Conservation (phyloP, 1,284 basidiomycete species). For the Athelia psychrophila region DNA sequence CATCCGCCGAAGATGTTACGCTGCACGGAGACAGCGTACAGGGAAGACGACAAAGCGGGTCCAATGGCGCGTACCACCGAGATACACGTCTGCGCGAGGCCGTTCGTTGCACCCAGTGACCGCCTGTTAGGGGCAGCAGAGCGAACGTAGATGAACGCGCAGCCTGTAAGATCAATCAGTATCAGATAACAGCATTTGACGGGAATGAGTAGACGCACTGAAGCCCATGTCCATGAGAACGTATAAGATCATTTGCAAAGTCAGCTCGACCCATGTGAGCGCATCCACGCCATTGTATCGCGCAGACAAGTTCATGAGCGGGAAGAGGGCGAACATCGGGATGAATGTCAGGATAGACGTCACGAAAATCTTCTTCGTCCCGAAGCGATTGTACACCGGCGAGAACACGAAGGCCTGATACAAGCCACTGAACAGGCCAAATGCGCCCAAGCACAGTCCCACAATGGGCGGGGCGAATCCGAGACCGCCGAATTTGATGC, state of each 20-base stretch:
- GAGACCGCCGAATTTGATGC: conserved; percentile 24
- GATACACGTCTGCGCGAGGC: conserved; percentile 59
- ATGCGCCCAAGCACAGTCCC: conserved; percentile 19
- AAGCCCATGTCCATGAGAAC: conserved; percentile 1
- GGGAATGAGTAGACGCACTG: too few relatives aligned
- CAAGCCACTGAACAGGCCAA: conserved; percentile 21
- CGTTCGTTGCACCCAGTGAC: conserved; percentile 78
- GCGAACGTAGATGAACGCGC: conserved; percentile 57
- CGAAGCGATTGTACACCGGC: conserved; percentile 17
- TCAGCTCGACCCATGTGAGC: conserved; percentile 25
- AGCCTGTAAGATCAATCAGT: too few relatives aligned
- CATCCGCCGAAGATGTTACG: not conserved
- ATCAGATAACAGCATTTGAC: too few relatives aligned
- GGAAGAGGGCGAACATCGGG: conserved; percentile 22
- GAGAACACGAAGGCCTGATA: conserved; percentile 24
- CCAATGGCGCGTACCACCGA: conserved; percentile 69
- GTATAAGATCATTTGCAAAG: conserved; percentile 16
- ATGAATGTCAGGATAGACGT: conserved; percentile 15
- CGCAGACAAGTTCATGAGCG: conserved; percentile 20
- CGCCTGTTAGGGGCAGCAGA: conserved; percentile 56
- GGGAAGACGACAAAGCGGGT: conserved; percentile 63
- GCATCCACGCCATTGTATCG: conserved; percentile 13
- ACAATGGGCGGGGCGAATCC: conserved; percentile 22
- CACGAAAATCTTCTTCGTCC: conserved; percentile 19
- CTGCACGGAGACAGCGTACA: conserved; percentile 34